Base-by-base conservation (phyloP, 208 protist species). In the Entamoeba histolytica region DNA sequence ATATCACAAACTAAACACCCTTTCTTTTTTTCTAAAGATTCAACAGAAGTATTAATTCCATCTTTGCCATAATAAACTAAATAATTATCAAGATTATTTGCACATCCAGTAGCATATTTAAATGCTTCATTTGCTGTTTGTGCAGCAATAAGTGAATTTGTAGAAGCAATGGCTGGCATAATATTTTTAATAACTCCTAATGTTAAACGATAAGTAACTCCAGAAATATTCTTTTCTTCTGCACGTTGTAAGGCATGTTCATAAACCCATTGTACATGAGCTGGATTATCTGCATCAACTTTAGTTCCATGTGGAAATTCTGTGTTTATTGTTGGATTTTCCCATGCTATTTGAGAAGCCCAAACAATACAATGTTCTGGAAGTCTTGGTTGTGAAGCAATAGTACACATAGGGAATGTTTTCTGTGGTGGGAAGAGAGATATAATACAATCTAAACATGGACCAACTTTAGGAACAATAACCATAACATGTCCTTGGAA, bases 81-180 rank as follows among this genome's bases (percentile, higher is more conserved):
- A 78, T 78, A 78, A 28, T 78, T 78, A 1, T 78, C 61, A 78
- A 78, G 8, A 78, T 78, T 78, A 35, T 78, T 78, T 39, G 61
- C 61, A 8, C 28, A 23, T 1, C 91, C 91, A 28, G 92, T 91
- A 3, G 57, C 92, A 28, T 49, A 49, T 91, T 93, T 93, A 12
- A 93, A 39, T 14, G 92, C 49, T 91, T 93, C 92, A 49, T 73
- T 49, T 14, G 49, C 61, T 19, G 49, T 73, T 87, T 73, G 23
- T 49, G 47, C 44, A 92, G 93, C 97, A 35, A 99, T 97, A 52
- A 99, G 96, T 28, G 98, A 98, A 94, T 99, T 99, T 51, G 98
- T 99, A 61, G 98, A 98, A 49, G 98, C 98, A 47, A 99, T 98
- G 0, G 98, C 98, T 0, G 98, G 98, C 93, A 99, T 98, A 92